These are phyloP conservation scores for cucumber (Cucumis sativus) DNA, from an alignment of 306 rosid species.

Conservation along the genomic window DNA sequence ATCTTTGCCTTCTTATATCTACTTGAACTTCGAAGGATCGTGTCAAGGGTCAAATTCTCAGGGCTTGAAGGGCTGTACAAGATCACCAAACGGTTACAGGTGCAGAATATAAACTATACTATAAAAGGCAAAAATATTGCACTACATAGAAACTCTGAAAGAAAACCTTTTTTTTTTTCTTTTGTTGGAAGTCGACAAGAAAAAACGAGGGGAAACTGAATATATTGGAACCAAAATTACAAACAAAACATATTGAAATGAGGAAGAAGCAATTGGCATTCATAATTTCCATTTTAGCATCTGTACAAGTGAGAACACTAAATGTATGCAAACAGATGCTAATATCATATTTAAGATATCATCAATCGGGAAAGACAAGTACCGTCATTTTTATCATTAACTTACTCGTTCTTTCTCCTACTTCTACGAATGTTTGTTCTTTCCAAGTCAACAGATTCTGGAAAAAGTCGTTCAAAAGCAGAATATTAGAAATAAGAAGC, in stretches of 20 bases:
- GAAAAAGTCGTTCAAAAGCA: slow-evolving; percentile 12
- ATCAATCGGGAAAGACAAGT: background rate
- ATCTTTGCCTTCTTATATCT: slow-evolving; percentile 52
- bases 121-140: background rate
- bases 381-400: background rate
- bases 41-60: slow-evolving; percentile 23
- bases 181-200: background rate
- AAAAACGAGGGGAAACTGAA: background rate
- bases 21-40: slow-evolving; percentile 46
- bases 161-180: background rate
- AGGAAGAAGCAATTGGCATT: background rate
- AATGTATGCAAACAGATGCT: background rate
- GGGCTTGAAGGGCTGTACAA: slow-evolving; percentile 32
- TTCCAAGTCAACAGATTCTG: slow-evolving; percentile 34
- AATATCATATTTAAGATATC: background rate
- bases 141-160: background rate
- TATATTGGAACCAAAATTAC: background rate
- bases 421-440: slow-evolving; percentile 23
- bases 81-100: slow-evolving; percentile 3
- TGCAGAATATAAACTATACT: slow-evolving; percentile 2
- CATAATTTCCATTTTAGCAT: background rate
- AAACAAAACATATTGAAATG: background rate
- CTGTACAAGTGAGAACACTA: background rate
- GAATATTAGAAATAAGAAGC: slow-evolving; percentile 10
- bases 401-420: slow-evolving; percentile 36